Conservation (phyloP, 768 basidiomycete genomes). For the Sarcodon aspratus region DNA sequence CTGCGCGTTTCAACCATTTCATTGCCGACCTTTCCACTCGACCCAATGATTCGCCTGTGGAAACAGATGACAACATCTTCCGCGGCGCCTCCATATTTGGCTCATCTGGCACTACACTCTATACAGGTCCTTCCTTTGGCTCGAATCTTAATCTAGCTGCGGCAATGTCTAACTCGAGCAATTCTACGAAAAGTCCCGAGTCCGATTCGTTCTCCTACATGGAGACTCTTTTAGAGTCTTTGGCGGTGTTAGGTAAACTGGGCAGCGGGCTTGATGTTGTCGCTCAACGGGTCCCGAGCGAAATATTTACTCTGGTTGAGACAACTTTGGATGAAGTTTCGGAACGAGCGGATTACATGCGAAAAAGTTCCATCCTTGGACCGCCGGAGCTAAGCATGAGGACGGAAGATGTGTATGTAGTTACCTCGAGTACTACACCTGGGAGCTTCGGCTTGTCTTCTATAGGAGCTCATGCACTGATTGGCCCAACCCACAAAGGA, state of each 20-base stretch:
- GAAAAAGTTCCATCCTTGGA: conserved; percentile 30
- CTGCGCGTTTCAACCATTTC: conserved; percentile 48
- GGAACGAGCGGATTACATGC: conserved; percentile 77
- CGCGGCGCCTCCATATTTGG: conserved; percentile 8
- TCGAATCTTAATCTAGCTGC: not conserved
- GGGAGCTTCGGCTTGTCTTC: not conserved
- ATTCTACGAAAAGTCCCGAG: conserved; percentile 56
- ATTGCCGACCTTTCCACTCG: conserved; percentile 54
- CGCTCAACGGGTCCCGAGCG: conserved; percentile 69
- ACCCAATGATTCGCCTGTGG: conserved; percentile 70
- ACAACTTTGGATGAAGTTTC: conserved; percentile 83
- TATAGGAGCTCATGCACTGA: not conserved
- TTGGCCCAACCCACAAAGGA: not conserved
- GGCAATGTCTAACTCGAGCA: not conserved
- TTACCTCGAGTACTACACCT: conserved; percentile 14
- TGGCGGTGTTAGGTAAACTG: conserved; percentile 83
- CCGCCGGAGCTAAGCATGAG: conserved; percentile 22
- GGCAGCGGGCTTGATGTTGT: conserved; percentile 77
- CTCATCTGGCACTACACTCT: not conserved
- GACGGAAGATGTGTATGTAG: conserved; percentile 44
- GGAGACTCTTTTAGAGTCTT: conserved; percentile 86
- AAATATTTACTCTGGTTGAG: conserved; percentile 81
- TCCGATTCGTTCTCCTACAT: conserved; percentile 89
- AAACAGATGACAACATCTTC: conserved; percentile 35
- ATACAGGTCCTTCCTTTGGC: not conserved